Evolutionary conservation across 1,284 basidiomycete genomes (phyloP).

Genomic region (Ustilago bromivora): DNA sequence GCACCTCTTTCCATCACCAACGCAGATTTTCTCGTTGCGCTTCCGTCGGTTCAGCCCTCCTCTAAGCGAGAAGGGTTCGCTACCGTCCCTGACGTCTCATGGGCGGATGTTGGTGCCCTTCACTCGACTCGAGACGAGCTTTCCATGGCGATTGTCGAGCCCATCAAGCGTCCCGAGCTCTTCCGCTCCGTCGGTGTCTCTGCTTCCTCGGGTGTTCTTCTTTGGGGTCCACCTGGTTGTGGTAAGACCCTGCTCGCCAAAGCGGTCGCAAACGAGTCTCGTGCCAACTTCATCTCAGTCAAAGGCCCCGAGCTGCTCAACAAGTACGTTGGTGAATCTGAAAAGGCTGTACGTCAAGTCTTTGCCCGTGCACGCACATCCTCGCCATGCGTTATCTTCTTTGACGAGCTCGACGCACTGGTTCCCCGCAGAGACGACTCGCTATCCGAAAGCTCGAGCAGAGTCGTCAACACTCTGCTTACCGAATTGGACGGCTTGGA

Average conservation of each 20-base stretch:
- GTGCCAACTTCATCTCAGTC: constrained; percentile 95
- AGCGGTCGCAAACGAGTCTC: constrained; percentile 93
- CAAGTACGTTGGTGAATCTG: constrained; percentile 97
- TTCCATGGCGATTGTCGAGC: constrained; percentile 96
- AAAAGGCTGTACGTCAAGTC: constrained; percentile 91
- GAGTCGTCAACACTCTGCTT: constrained; percentile 96
- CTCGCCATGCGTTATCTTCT: constrained; percentile 90
- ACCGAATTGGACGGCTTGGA: constrained; percentile 97
- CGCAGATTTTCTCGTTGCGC: constrained; percentile 77
- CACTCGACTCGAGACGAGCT: constrained; percentile 87
- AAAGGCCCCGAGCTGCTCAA: constrained; percentile 97
- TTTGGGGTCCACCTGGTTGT: constrained; percentile 99
- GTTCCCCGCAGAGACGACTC: constrained; percentile 93
- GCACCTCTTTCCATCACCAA: constrained; percentile 82
- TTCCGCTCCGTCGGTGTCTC: constrained; percentile 87
- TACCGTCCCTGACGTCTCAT: constrained; percentile 93
- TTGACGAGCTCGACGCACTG: constrained; percentile 95
- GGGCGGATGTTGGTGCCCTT: constrained; percentile 94
- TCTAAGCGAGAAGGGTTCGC: constrained; percentile 98
- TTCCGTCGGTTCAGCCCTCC: constrained; percentile 90
- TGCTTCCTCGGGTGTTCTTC: constrained; percentile 81
- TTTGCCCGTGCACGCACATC: constrained; percentile 89
- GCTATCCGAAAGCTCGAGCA: constrained; percentile 89
- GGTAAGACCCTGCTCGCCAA: constrained; percentile 96
- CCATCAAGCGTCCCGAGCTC: constrained; percentile 88